Evolutionary conservation across 2,329 filamentous ascomycete species (phyloP).

Genomic region (Aspergillus quadrilineatus): DNA sequence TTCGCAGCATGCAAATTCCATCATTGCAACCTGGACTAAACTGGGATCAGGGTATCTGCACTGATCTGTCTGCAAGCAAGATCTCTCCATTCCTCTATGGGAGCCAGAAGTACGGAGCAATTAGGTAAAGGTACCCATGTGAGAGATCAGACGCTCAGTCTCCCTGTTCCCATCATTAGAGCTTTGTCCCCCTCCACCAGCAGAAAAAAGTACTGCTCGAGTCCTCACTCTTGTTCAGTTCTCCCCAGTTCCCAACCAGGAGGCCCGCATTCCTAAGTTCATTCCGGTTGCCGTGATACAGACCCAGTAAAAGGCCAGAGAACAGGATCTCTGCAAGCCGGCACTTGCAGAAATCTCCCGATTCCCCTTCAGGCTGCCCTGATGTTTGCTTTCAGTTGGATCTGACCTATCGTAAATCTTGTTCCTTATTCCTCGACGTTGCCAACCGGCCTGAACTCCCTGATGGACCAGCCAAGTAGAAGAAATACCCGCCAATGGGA

Average conservation of each 20-base stretch:
- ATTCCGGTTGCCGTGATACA: slow-evolving; percentile 22
- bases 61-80: not conserved
- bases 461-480: not conserved
- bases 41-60: not conserved
- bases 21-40: not conserved
- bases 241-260: not conserved
- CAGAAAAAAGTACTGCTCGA: not conserved
- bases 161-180: not conserved
- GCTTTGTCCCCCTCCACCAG: not conserved
- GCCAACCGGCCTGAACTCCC: slow-evolving; percentile 1
- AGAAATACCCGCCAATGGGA: not conserved
- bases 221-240: not conserved
- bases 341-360: not conserved
- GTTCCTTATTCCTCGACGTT: slow-evolving; percentile 1
- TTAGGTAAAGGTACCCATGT: not conserved
- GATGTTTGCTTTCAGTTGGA: not conserved
- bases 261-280: slow-evolving; percentile 22
- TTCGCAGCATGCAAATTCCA: not conserved
- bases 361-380: not conserved
- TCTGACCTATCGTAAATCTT: slow-evolving; percentile 12
- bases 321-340: not conserved
- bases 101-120: not conserved
- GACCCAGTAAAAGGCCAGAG: not conserved
- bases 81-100: not conserved
- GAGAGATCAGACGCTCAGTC: not conserved